Evolutionary conservation across 1,139 yeast genomes (phyloP).

Genomic region (Komagataea norvegica): DNA sequence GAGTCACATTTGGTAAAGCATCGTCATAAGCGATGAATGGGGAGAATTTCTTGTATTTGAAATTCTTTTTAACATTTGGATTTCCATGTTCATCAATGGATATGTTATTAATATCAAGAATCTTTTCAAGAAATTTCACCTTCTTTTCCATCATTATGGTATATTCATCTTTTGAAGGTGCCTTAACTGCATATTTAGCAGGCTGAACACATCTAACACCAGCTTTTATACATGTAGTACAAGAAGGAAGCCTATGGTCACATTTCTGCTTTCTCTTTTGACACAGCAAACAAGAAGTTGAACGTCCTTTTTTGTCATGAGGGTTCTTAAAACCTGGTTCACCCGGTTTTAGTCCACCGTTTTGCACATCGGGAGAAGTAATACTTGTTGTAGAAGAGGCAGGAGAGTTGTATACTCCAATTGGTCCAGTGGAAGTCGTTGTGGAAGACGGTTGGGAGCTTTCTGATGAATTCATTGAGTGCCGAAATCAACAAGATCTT

Average conservation of each 20-base stretch:
- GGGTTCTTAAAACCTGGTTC: conserved; percentile 16
- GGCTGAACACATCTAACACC: conserved; percentile 56
- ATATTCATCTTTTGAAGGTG: conserved; percentile 45
- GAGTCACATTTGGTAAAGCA: conserved; percentile 9
- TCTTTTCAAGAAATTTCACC: conserved; percentile 42
- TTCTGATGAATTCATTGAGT: conserved; percentile 1
- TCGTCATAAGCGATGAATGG: conserved; percentile 25
- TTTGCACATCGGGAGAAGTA: conserved; percentile 7
- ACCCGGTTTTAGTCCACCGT: conserved; percentile 4
- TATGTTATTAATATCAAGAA: conserved; percentile 31
- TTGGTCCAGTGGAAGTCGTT: conserved; percentile 4
- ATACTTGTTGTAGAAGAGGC: conserved; percentile 5
- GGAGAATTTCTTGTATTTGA: conserved; percentile 41
- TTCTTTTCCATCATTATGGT: conserved; percentile 48
- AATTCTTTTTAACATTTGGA: conserved; percentile 29
- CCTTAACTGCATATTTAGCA: conserved; percentile 42
- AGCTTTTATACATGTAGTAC: conserved; percentile 58
- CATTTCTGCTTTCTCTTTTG: conserved; percentile 53
- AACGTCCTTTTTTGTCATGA: conserved; percentile 42
- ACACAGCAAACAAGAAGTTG: conserved; percentile 47
- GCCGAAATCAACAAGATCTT: neutral
- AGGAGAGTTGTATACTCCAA: conserved; percentile 3
- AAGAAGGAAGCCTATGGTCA: conserved; percentile 55
- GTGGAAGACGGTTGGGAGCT: conserved; percentile 1
- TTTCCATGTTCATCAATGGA: conserved; percentile 27